Evolutionary conservation across 805 yeast genomes (phyloP).

Genomic region (Zygosaccharomyces siamensis): DNA sequence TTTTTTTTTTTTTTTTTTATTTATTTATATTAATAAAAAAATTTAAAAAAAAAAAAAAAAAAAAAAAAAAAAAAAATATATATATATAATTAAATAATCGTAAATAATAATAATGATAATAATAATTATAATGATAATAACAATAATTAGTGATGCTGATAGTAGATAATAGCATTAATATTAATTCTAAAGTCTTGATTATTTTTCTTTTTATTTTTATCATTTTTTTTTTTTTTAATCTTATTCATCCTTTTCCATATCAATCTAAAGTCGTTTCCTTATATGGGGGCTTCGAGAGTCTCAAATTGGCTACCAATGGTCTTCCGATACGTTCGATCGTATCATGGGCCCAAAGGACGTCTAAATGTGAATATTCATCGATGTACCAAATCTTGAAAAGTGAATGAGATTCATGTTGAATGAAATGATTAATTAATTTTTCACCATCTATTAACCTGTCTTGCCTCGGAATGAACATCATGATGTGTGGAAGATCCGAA

Average conservation of each 20-base stretch:
- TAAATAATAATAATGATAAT: background rate
- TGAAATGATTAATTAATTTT: constrained; percentile 59
- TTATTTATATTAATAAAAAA: too few relatives aligned
- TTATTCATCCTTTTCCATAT: background rate
- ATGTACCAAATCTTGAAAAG: constrained; percentile 37
- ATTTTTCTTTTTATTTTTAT: background rate
- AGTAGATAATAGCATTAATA: background rate
- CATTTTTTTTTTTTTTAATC: background rate
- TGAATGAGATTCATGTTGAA: constrained; percentile 45
- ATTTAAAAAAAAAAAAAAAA: background rate
- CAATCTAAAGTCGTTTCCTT: constrained; percentile 1
- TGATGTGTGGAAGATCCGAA: constrained; percentile 50
- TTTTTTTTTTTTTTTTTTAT: background rate
- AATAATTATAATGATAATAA: background rate
- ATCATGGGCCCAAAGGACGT: constrained; percentile 89
- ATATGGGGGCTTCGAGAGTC: constrained; percentile 9
- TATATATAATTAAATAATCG: background rate
- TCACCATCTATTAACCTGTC: constrained; percentile 79
- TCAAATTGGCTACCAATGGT: constrained; percentile 37
- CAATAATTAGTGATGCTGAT: too few relatives aligned
- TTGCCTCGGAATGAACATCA: constrained; percentile 63
- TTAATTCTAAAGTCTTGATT: background rate
- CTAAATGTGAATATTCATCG: constrained; percentile 75
- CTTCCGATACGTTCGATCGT: constrained; percentile 61
- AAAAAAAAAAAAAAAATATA: constrained; percentile 2